Conservation (phyloP, 768 basidiomycete species). For the Serendipita indica region DNA sequence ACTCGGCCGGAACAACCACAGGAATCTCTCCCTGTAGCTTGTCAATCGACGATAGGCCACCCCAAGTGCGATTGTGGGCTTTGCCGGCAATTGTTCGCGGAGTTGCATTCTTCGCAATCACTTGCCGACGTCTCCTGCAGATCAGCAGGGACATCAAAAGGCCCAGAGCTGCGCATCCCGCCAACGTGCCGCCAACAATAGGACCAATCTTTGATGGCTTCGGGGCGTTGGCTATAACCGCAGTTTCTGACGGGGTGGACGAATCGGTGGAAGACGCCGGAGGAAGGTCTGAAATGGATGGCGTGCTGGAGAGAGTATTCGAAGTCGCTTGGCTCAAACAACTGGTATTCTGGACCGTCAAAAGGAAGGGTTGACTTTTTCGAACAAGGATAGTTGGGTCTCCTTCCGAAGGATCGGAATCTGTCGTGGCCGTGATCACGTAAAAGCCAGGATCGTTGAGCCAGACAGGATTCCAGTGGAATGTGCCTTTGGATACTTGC, state of each 20-base stretch:
- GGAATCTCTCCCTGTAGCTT: not conserved
- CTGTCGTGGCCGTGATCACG: not conserved
- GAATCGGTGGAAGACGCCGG: not conserved
- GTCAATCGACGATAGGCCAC: not conserved
- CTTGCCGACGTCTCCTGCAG: not conserved
- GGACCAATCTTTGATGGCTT: not conserved
- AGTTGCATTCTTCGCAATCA: slow-evolving; percentile 1
- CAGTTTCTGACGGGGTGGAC: not conserved
- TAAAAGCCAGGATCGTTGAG: not conserved
- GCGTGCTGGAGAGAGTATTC: not conserved
- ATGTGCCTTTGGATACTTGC: not conserved
- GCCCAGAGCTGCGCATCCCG: not conserved
- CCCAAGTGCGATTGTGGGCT: not conserved
- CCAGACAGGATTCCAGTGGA: not conserved
- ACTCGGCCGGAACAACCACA: not conserved
- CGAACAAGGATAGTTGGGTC: no score
- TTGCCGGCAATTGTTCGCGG: not conserved
- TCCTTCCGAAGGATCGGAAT: no score
- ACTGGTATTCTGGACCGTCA: no score
- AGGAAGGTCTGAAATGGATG: not conserved
- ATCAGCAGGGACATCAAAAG: not conserved
- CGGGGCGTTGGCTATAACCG: not conserved
- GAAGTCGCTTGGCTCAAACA: no score
- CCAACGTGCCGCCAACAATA: not conserved
- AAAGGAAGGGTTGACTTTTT: no score